phyloP scores from a whole-genome alignment of 2,329 filamentous ascomycete species.

The Trichophyton mentagrophytes region DNA sequence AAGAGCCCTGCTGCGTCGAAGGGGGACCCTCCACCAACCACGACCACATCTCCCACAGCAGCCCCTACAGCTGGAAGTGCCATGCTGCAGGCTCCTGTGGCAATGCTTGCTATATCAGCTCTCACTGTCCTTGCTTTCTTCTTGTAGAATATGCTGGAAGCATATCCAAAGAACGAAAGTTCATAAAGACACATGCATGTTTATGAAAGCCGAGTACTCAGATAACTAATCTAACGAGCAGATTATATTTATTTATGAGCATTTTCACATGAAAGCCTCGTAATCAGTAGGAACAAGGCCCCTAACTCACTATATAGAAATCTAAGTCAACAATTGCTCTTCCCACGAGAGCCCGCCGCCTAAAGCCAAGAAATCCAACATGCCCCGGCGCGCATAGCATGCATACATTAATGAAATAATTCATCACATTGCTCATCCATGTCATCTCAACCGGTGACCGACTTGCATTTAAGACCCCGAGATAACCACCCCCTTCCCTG shows the following conservation, averaged over 20 bases:
- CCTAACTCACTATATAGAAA: neutral
- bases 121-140: neutral
- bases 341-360: neutral
- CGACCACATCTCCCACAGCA: neutral
- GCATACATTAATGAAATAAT: neutral
- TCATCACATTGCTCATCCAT: neutral
- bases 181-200: no score
- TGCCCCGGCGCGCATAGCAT: neutral
- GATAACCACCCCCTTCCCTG: no score
- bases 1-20: constrained; percentile 16
- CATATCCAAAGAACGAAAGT: neutral
- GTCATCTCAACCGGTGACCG: neutral
- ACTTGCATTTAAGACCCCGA: neutral
- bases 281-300: neutral
- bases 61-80: neutral
- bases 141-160: neutral
- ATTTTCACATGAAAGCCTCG: neutral
- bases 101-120: neutral
- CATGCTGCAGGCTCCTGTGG: neutral
- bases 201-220: neutral
- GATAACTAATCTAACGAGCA: neutral
- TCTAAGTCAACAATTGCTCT: neutral
- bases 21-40: neutral
- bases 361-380: neutral
- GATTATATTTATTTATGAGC: neutral